These are phyloP conservation scores for Cubamyces sp. DNA, from an alignment of 768 basidiomycete species.

Conservation along the genomic window DNA sequence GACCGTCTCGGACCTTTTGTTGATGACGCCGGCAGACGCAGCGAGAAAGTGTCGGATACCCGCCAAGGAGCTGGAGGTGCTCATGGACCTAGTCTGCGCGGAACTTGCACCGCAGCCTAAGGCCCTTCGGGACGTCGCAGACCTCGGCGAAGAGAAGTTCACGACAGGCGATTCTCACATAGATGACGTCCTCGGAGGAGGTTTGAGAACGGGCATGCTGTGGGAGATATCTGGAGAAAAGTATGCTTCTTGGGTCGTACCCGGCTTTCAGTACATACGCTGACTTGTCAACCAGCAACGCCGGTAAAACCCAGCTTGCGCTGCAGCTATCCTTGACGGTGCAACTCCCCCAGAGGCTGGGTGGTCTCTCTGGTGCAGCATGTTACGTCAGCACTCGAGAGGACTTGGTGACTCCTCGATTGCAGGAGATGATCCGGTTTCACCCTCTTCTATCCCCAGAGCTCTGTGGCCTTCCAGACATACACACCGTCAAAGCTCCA, in stretches of 20 bases:
- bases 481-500: constrained; percentile 64
- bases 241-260: constrained; percentile 44
- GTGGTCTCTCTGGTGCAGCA: constrained; percentile 66
- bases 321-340: constrained; percentile 81
- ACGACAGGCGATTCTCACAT: constrained; percentile 76
- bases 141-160: constrained; percentile 50
- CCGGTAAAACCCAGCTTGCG: constrained; percentile 93
- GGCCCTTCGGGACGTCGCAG: constrained; percentile 44
- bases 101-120: constrained; percentile 44
- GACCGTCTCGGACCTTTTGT: constrained; percentile 47
- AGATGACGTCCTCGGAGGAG: constrained; percentile 77
- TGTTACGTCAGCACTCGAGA: constrained; percentile 82
- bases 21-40: constrained; percentile 53
- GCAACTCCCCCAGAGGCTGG: constrained; percentile 62
- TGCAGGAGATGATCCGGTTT: constrained; percentile 64
- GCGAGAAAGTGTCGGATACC: constrained; percentile 59
- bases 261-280: neutral
- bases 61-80: constrained; percentile 49
- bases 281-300: constrained; percentile 56
- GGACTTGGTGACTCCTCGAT: constrained; percentile 65
- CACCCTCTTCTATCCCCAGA: constrained; percentile 51
- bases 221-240: constrained; percentile 93
- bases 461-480: constrained; percentile 52
- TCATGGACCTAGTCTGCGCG: constrained; percentile 55
- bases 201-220: constrained; percentile 75